phyloP scores from a whole-genome alignment of 805 yeast genomes.

The Kluyveromyces lactis region DNA sequence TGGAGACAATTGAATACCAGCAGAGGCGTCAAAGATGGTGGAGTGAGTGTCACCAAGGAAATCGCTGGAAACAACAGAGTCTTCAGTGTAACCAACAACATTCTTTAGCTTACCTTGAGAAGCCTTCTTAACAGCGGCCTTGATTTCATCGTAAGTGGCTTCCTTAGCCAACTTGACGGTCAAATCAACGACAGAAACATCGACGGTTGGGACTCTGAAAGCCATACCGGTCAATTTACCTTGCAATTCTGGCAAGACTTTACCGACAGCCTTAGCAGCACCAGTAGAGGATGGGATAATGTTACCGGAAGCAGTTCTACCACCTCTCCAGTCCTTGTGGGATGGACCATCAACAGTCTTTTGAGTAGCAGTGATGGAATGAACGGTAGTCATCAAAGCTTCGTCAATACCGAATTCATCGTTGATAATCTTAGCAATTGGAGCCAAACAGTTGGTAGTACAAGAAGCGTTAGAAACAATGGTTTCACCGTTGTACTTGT shows the following conservation, averaged over 20 bases:
- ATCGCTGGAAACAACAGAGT: conserved; percentile 62
- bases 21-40: conserved; percentile 59
- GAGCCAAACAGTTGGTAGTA: conserved; percentile 70
- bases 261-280: conserved; percentile 72
- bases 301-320: conserved; percentile 70
- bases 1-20: conserved; percentile 65
- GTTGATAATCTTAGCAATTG: conserved; percentile 60
- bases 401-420: conserved; percentile 61
- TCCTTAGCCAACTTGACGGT: conserved; percentile 53
- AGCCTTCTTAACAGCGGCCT: conserved; percentile 49
- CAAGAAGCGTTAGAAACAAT: conserved; percentile 66
- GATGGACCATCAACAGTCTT: conserved; percentile 73
- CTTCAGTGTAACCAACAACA: conserved; percentile 61
- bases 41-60: conserved; percentile 57
- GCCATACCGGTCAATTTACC: conserved; percentile 72
- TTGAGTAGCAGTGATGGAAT: conserved; percentile 65
- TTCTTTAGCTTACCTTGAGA: conserved; percentile 54
- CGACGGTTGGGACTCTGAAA: conserved; percentile 66
- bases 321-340: conserved; percentile 76
- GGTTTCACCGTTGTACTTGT: conserved; percentile 48
- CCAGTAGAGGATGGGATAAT: conserved; percentile 70
- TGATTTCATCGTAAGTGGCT: conserved; percentile 57
- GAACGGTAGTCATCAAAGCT: conserved; percentile 70
- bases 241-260: conserved; percentile 62
- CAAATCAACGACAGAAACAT: conserved; percentile 64